phyloP scores from a whole-genome alignment of 192 early-diverging fungal genomes.

The Rhizophlyctis rosea region DNA sequence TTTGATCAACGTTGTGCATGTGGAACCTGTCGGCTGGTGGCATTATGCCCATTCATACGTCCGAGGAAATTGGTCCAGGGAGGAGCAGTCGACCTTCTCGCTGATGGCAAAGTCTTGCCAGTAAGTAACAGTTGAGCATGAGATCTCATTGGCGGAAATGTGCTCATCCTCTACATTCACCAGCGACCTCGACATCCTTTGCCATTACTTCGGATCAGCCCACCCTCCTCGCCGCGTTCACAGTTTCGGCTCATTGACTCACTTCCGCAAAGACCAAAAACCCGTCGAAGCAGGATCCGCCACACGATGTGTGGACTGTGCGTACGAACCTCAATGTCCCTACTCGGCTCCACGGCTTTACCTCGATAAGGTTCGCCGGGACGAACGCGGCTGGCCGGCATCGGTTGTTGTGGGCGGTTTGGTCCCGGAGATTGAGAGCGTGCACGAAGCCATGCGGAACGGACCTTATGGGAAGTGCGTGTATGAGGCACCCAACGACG shows the following conservation, averaged over 20 bases:
- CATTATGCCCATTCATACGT: constrained; percentile 68
- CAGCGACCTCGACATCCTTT: constrained; percentile 57
- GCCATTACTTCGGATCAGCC: constrained; percentile 33
- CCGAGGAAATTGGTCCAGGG: constrained; percentile 62
- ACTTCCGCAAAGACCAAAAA: constrained; percentile 55
- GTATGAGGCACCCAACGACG: constrained; percentile 69
- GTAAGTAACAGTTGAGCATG: constrained; percentile 13
- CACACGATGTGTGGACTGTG: constrained; percentile 53
- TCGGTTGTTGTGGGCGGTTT: constrained; percentile 47
- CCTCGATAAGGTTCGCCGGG: constrained; percentile 33
- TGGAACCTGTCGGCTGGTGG: constrained; percentile 65
- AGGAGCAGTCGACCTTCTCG: constrained; percentile 51
- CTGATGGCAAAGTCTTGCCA: constrained; percentile 57
- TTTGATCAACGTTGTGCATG: constrained; percentile 60
- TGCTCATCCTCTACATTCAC: no score
- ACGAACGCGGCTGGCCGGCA: constrained; percentile 52
- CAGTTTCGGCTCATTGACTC: constrained; percentile 58
- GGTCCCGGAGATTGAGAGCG: constrained; percentile 47
- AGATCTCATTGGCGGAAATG: no score
- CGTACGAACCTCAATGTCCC: constrained; percentile 48
- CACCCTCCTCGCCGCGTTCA: constrained; percentile 38
- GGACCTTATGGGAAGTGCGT: constrained; percentile 67
- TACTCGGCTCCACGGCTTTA: constrained; percentile 62
- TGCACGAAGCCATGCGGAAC: constrained; percentile 39
- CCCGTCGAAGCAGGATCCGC: constrained; percentile 56